Base-by-base conservation (phyloP, 345 rosid genomes). In the Anacardium occidentale region DNA sequence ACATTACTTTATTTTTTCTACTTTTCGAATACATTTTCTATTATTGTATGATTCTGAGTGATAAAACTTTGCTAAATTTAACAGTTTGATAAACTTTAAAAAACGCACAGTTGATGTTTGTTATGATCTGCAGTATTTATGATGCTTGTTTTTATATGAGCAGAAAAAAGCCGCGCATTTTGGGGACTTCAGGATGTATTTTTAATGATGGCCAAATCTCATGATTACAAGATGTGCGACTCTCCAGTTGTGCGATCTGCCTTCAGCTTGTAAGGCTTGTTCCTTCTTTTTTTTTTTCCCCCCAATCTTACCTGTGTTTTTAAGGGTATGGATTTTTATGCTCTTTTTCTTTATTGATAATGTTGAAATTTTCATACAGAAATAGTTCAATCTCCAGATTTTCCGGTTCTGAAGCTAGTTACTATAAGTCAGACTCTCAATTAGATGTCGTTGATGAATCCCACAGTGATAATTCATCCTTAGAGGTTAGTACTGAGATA, bases 201-300 rank as follows among this genome's bases (percentile, higher is more conserved):
- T 76, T 82, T 57, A 71, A 65, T 81, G 82, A 56, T 75, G 77
- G 77, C 81, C 79, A 82, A 76, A 81, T 66, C 60, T 74, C 77
- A 75, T 55, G 78, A 69, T 70, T 66, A 64, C 69, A 83, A 73
- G 82, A 90, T 90, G 92, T 85, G 81, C 66, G 89, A 89, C 77
- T 83, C 86, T 51, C 80, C 85, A 58, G 68, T 76, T 72, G 51
- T 71, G 77, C 82, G 77, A 62, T 79, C 88, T 73, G 68, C 76
- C 42, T 71, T 63, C 32, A 70, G 71, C 79, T 82, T 74, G 89
- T 80, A 82, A 79, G 85, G 50, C 5, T 32, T 18, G 56, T 22
- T 65, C 52, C 74, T 48, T 69, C 34, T 3, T 55, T 63, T 17
- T 44, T 66, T 18, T 24, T 51, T 29, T 29, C 3, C 7, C 5